Percentiles rank a stretch among this genome's conserved stretches.
phyloP scores from a whole-genome alignment of 148 eudicot species.

The Rhododendron ovatum region DNA sequence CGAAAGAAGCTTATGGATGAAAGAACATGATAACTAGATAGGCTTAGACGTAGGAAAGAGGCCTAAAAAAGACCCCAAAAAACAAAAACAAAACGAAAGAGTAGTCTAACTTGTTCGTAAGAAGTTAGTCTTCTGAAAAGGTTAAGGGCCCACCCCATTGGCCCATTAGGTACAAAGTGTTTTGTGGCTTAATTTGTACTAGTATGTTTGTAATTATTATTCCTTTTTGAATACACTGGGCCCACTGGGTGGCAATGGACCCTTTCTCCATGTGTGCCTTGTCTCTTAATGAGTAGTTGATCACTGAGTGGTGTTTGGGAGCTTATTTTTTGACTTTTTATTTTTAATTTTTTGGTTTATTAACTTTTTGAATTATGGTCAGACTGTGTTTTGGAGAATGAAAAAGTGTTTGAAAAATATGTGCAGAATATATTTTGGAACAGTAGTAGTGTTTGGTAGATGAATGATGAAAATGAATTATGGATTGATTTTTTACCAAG shows the following conservation, averaged over 20 bases:
- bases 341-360: no score
- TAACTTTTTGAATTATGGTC: no score
- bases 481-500: no score
- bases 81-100: background rate
- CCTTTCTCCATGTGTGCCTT: background rate
- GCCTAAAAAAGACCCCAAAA: background rate
- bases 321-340: no score
- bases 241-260: background rate
- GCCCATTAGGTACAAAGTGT: background rate
- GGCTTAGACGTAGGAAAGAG: background rate
- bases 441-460: no score
- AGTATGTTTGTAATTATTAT: no score
- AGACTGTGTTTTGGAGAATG: no score
- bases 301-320: no score
- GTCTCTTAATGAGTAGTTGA: background rate
- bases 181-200: background rate
- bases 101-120: background rate
- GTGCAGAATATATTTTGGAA: no score
- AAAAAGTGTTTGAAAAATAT: no score
- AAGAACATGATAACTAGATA: background rate
- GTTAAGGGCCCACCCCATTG: background rate
- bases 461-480: no score
- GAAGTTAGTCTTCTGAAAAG: background rate
- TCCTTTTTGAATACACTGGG: background rate
- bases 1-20: no score